Conservation (phyloP, 2,329 filamentous ascomycete species). For the Penicillium polonicum region DNA sequence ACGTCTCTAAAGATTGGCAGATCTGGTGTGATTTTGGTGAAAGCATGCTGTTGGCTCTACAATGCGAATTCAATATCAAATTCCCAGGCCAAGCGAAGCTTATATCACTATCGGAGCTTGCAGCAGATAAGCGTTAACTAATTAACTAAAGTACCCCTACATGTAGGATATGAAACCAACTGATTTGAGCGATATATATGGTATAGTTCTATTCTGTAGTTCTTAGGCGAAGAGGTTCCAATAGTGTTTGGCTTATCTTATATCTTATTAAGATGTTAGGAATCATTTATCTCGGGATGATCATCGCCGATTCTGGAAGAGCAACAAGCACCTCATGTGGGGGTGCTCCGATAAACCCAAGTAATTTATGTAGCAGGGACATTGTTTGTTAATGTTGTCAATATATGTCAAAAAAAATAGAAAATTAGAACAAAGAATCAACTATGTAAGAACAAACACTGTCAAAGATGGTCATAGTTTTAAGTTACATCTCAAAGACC, state of each 20-base stretch:
- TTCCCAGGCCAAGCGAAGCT: neutral
- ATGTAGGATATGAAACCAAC: neutral
- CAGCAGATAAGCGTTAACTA: neutral
- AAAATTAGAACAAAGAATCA: neutral
- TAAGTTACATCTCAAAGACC: constrained; percentile 5
- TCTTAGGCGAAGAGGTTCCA: neutral
- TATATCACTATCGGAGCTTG: neutral
- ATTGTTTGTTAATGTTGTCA: neutral
- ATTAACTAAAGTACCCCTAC: neutral
- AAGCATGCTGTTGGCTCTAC: neutral
- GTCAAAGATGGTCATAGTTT: neutral
- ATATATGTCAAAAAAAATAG: neutral
- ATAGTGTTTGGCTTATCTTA: neutral
- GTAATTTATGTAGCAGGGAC: neutral
- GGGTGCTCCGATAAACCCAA: neutral
- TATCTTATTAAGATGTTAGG: neutral
- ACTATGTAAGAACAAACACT: neutral
- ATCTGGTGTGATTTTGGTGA: neutral
- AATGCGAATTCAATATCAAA: neutral
- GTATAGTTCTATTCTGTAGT: neutral
- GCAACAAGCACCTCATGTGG: neutral
- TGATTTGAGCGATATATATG: neutral
- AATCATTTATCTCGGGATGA: neutral
- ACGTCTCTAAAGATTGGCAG: neutral
- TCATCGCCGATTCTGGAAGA: constrained; percentile 1